Conservation (phyloP, 768 basidiomycete genomes). For the Phanerodontia chrysosporium region DNA sequence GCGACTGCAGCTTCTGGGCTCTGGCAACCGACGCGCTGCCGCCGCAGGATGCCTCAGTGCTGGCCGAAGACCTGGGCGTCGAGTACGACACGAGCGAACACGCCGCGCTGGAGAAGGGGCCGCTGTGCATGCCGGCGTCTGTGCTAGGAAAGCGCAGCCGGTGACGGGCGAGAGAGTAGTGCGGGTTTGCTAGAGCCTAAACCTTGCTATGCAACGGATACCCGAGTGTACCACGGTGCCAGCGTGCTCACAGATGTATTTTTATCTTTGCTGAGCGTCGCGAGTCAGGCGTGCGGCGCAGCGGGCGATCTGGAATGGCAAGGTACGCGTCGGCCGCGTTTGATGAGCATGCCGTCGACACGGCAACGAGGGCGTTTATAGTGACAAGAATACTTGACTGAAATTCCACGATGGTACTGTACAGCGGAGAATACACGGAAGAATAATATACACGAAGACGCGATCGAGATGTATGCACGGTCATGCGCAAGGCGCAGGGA, state of each 20-base stretch:
- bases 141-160: slow-evolving; percentile 22
- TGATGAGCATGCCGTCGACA: background rate
- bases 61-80: slow-evolving; percentile 80
- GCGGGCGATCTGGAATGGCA: background rate
- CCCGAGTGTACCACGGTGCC: too few relatives aligned
- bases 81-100: slow-evolving; percentile 77
- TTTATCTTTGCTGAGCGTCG: too few relatives aligned
- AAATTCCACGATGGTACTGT: background rate
- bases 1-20: slow-evolving; percentile 61
- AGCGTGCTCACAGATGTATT: too few relatives aligned
- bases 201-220: too few relatives aligned
- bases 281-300: background rate
- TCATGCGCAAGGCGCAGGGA: background rate
- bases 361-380: background rate
- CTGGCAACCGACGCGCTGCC: slow-evolving; percentile 63
- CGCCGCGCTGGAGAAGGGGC: slow-evolving; percentile 53
- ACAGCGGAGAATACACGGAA: background rate
- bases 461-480: background rate
- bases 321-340: background rate
- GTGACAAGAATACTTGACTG: background rate
- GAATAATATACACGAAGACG: background rate
- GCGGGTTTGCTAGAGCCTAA: too few relatives aligned
- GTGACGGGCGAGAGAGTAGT: background rate
- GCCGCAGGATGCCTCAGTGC: slow-evolving; percentile 56
- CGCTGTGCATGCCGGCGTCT: slow-evolving; percentile 42